Percentiles rank a stretch among this genome's conserved stretches.
Conservation (phyloP, 805 yeast genomes). For the Debaryomyces tyrocola region DNA sequence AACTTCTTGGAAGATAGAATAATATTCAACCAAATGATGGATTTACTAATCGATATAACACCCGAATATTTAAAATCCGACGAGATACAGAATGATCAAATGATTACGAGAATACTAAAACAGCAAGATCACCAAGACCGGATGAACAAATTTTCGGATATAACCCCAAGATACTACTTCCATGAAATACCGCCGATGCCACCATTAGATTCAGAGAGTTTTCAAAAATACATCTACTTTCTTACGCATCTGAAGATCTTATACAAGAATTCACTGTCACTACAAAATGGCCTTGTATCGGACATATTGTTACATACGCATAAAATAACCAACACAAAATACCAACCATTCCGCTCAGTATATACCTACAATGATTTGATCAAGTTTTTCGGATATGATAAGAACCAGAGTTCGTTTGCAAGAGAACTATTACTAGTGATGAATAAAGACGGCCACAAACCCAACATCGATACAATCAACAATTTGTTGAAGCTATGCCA, state of each 20-base stretch:
- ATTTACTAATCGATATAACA: constrained; percentile 27
- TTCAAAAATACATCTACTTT: constrained; percentile 34
- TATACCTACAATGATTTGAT: constrained; percentile 41
- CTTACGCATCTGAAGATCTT: constrained; percentile 34
- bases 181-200: constrained; percentile 37
- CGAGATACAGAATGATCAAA: constrained; percentile 10
- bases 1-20: constrained; percentile 27
- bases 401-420: constrained; percentile 42
- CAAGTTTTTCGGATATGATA: constrained; percentile 39
- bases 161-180: constrained; percentile 22
- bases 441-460: constrained; percentile 41
- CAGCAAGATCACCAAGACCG: constrained; percentile 20
- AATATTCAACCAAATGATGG: constrained; percentile 33
- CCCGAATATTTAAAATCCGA: constrained; percentile 27
- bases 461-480: constrained; percentile 42
- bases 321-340: constrained; percentile 28
- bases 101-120: constrained; percentile 14
- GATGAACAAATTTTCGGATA: constrained; percentile 8
- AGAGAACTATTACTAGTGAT: constrained; percentile 39
- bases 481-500: constrained; percentile 30
- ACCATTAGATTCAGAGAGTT: constrained; percentile 24
- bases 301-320: constrained; percentile 40
- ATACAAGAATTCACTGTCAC: constrained; percentile 33
- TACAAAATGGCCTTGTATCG: constrained; percentile 35
- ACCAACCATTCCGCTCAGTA: constrained; percentile 29